Evolutionary conservation across 2,329 filamentous ascomycete genomes (phyloP), one percentile per base, ranked within the genome.

Genomic region (Penicillium freii): DNA sequence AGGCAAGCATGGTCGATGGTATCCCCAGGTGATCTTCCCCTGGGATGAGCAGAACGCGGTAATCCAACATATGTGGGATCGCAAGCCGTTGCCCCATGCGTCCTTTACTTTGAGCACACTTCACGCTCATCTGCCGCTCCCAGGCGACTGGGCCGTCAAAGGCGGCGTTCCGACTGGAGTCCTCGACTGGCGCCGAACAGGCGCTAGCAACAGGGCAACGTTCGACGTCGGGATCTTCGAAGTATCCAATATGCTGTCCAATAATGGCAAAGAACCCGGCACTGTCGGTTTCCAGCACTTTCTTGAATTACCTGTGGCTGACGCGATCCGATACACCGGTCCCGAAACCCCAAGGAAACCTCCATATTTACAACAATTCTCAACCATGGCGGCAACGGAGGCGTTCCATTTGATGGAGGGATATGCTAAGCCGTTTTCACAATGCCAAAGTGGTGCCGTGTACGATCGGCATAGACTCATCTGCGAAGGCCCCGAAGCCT

Each of bases 161-260:
- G 66, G 66, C 1, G 65, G 69, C 2, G 65, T 67, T 1, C 70
- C 69, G 19, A 66, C 66, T 21, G 66, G 58, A 34, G 51, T 64
- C 2, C 58, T 60, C 25, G 58, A 64, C 51, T 69, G 65, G 68
- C 63, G 61, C 53, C 61, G 61, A 21, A 62, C 61, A 8, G 66
- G 64, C 34, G 66, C 66, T 3, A 59, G 62, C 13, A 77, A 70
- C 59, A 65, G 74, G 51, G 72, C 76, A 4, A 72, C 74, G 2
- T 78, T 78, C 54, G 77, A 79, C 42, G 61, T 78, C 3, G 76
- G 76, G 2, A 70, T 78, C 13, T 78, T 77, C 49, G 79, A 82
- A 62, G 70, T 79, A 2, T 79, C 79, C 0, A 81, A 78, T 56
- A 81, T 81, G 79, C 69, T 80, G 4, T 74, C 72, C 19, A 70